These are phyloP conservation scores for Alternaria gansuensis DNA, from an alignment of 2,329 filamentous ascomycete species.

Conservation along the genomic window DNA sequence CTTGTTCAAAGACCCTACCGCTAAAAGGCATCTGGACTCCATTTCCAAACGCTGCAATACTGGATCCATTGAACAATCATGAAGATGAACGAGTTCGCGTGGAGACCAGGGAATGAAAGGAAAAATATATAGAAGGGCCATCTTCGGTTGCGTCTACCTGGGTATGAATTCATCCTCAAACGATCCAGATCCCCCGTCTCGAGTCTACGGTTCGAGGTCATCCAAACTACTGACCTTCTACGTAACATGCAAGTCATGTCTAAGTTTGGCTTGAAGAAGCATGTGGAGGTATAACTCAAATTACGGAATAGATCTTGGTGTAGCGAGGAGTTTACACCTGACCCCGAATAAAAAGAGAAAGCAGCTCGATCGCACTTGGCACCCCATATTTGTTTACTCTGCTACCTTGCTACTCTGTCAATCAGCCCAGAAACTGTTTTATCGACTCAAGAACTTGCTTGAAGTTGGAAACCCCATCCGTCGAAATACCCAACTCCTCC, in stretches of 20 bases:
- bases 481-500: slow-evolving; percentile 11
- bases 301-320: not conserved
- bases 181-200: not conserved
- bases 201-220: not conserved
- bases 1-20: not conserved
- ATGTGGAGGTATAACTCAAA: not conserved
- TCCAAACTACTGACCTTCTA: not conserved
- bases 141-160: slow-evolving; percentile 5
- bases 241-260: not conserved
- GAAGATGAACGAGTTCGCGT: not conserved
- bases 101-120: slow-evolving; percentile 3
- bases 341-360: too few species aligned
- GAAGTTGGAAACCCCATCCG: slow-evolving; percentile 12
- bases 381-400: not conserved
- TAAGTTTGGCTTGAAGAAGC: not conserved
- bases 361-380: not conserved
- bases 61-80: not conserved
- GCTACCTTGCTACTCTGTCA: not conserved
- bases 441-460: slow-evolving; percentile 10
- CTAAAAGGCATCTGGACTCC: not conserved
- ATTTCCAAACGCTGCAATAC: not conserved
- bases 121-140: slow-evolving; percentile 11
- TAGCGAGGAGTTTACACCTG: not conserved
- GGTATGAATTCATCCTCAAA: not conserved
- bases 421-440: slow-evolving; percentile 7